Conservation (phyloP, 495 filamentous ascomycete genomes). For the Penicillium canariense region DNA sequence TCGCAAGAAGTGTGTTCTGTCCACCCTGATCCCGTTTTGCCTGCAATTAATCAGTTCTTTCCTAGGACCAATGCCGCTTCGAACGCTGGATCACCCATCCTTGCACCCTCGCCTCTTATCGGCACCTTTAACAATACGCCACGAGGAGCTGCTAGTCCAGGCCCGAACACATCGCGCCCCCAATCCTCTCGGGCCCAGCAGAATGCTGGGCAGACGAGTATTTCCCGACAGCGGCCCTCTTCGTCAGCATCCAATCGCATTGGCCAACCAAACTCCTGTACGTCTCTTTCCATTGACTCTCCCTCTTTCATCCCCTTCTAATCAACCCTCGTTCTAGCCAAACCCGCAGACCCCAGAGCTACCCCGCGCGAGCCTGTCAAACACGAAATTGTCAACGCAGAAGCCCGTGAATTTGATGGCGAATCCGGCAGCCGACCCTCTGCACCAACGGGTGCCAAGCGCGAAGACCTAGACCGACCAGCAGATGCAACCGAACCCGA, state of each 20-base stretch:
- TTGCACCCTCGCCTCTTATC: constrained; percentile 70
- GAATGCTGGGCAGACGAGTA: constrained; percentile 59
- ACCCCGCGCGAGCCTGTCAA: constrained; percentile 34
- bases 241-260: constrained; percentile 58
- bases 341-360: constrained; percentile 35
- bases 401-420: constrained; percentile 25
- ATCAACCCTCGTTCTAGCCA: constrained; percentile 27
- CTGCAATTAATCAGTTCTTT: constrained; percentile 8
- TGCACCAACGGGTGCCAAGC: constrained; percentile 19
- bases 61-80: constrained; percentile 50
- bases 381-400: constrained; percentile 27
- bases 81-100: constrained; percentile 60
- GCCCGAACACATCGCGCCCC: constrained; percentile 46
- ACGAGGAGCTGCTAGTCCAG: constrained; percentile 48
- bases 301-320: background rate
- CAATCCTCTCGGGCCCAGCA: constrained; percentile 67
- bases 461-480: constrained; percentile 37
- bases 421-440: constrained; percentile 35
- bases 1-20: constrained; percentile 65
- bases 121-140: constrained; percentile 54
- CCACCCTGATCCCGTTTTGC: background rate
- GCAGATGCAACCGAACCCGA: constrained; percentile 30
- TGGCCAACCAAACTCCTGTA: constrained; percentile 28
- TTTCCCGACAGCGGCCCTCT: constrained; percentile 53
- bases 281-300: constrained; percentile 10